Evolutionary conservation across 2,329 filamentous ascomycete species (phyloP).

Genomic region (Colletotrichum navitas): DNA sequence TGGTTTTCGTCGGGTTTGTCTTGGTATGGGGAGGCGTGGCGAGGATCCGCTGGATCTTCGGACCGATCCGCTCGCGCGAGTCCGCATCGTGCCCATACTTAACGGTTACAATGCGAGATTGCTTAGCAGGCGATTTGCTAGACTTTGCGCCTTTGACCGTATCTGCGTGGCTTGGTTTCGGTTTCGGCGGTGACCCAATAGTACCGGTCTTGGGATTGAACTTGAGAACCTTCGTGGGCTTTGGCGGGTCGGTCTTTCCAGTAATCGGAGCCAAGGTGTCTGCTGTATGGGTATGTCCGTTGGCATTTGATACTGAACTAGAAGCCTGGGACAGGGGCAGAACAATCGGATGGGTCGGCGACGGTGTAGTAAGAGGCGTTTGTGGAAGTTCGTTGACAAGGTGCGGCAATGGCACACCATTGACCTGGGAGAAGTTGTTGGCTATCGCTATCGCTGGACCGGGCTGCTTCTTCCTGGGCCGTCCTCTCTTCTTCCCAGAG

Average conservation of each 20-base stretch:
- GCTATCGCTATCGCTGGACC: conserved; percentile 44
- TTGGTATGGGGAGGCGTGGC: conserved; percentile 42
- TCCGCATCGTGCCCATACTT: conserved; percentile 51
- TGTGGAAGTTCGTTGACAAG: conserved; percentile 15
- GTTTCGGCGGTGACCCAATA: conserved; percentile 70
- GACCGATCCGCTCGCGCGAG: conserved; percentile 63
- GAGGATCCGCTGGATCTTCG: conserved; percentile 74
- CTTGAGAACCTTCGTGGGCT: conserved; percentile 58
- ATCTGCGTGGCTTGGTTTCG: conserved; percentile 55
- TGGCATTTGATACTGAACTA: neutral
- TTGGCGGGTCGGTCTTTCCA: conserved; percentile 43
- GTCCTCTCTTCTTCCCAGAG: conserved; percentile 42
- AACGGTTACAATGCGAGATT: conserved; percentile 30
- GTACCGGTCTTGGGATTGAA: conserved; percentile 73
- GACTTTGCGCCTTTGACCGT: conserved; percentile 29
- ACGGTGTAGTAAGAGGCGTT: conserved; percentile 4
- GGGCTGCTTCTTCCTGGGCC: conserved; percentile 47
- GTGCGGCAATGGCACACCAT: neutral
- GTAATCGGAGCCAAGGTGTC: neutral
- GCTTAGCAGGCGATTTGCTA: conserved; percentile 21
- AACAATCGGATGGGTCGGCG: neutral
- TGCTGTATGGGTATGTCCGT: neutral
- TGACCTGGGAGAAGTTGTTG: conserved; percentile 44
- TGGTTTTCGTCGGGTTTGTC: conserved; percentile 45
- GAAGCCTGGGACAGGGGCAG: neutral